phyloP scores from a whole-genome alignment of 768 basidiomycete species.

The Rhizopogon vinicolor region DNA sequence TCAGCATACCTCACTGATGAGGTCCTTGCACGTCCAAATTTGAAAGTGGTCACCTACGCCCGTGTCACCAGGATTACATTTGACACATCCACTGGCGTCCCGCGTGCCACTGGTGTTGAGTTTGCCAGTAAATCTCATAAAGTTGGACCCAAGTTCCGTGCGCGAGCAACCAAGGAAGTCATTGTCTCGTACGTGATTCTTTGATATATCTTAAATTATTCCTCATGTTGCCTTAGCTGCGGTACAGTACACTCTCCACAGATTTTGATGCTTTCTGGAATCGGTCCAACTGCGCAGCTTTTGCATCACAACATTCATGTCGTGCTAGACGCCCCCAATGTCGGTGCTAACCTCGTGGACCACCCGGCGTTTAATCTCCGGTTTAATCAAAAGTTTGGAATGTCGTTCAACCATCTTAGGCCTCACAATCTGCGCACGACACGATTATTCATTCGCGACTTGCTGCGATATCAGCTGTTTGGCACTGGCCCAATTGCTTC shows the following conservation, averaged over 20 bases:
- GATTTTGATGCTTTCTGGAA: slow-evolving; percentile 69
- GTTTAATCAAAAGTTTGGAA: slow-evolving; percentile 46
- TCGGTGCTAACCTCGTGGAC: slow-evolving; percentile 71
- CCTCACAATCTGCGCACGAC: slow-evolving; percentile 14
- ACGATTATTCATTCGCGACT: slow-evolving; percentile 26
- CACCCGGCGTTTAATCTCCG: slow-evolving; percentile 53
- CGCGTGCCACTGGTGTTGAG: slow-evolving; percentile 58
- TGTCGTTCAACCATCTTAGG: slow-evolving; percentile 37
- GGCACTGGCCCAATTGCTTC: slow-evolving; percentile 46
- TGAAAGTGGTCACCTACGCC: slow-evolving; percentile 56
- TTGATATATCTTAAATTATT: neutral
- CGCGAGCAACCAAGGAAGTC: slow-evolving; percentile 52
- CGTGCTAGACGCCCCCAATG: slow-evolving; percentile 62
- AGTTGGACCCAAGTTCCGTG: slow-evolving; percentile 37
- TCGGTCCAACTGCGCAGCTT: slow-evolving; percentile 65
- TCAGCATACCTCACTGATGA: slow-evolving; percentile 62
- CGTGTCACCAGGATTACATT: slow-evolving; percentile 57
- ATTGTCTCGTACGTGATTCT: slow-evolving; percentile 47
- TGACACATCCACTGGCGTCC: slow-evolving; percentile 32
- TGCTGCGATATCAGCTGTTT: slow-evolving; percentile 38
- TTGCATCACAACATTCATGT: slow-evolving; percentile 47
- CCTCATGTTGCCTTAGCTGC: slow-evolving; percentile 33
- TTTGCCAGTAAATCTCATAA: slow-evolving; percentile 34
- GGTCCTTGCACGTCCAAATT: slow-evolving; percentile 60
- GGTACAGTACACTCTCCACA: slow-evolving; percentile 64